Evolutionary conservation across 192 early-diverging fungal genomes (phyloP), one percentile per base, ranked within the genome.

Genomic region (Backusella parvicylindrica): DNA sequence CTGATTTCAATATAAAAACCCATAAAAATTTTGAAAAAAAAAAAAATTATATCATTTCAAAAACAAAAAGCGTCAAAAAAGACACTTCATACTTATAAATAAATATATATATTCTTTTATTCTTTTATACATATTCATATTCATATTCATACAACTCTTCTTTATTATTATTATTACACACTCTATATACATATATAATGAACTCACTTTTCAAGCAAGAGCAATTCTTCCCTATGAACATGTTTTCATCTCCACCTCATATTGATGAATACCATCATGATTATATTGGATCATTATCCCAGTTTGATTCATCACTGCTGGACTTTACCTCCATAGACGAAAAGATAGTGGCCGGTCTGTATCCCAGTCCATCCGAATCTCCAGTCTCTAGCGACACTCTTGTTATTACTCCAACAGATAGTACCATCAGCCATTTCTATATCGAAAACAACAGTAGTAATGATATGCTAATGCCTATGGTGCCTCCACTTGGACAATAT

Each of bases 301-400:
- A 43, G 1, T 37, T 73, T 31, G 72, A 73, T 23, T 31, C 37
- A 26, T 43, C 26, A 38, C 13, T 73, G 5, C 40, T 73, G 6
- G 28, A 65, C 41, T 30, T 70, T 13, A 26, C 53, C 12, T 60
- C 53, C 13, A 43, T 30, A 3, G 38, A 63, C 23, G 35, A 32
- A 1, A 32, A 73, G 16, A n/a, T 73, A 21, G 23, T 41, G 21
- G 6, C 72, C 28, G n/a, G 43, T 31, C 40, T 43, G 38, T 73
- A 73, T 21, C 72, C 72, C 16, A 73, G 72, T 16, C 72, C 72
- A 26, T 26, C 60, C 12, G 63, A 73, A 1, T 73, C 72, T 43
- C 72, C 72, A n/a, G 21, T 73, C 26, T 18, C 68, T 16, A 70
- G 41, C 7, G 68, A 70, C 26, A 70, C 40, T 4, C 26, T 70